Evolutionary conservation across 805 yeast genomes (phyloP).

Genomic region (Ogataea philodendri): DNA sequence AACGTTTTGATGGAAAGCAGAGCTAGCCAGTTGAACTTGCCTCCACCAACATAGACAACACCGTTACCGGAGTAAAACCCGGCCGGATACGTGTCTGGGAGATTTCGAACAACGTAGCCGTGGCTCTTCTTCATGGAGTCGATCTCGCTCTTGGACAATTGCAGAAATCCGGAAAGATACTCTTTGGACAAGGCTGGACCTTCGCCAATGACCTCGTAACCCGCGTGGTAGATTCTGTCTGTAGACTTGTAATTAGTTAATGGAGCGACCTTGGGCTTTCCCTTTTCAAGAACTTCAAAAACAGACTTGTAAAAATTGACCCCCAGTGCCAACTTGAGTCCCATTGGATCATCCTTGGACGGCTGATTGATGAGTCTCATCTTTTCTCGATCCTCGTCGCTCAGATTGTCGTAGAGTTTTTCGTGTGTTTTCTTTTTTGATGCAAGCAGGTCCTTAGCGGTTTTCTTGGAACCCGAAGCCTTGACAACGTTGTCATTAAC

Average conservation of each 20-base stretch:
- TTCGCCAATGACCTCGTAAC: constrained; percentile 42
- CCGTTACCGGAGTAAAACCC: constrained; percentile 52
- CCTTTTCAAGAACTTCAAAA: constrained; percentile 36
- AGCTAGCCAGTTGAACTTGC: constrained; percentile 67
- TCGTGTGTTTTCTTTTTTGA: constrained; percentile 5
- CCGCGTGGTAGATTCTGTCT: constrained; percentile 53
- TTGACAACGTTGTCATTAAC: constrained; percentile 11
- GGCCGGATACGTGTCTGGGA: constrained; percentile 49
- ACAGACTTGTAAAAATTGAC: constrained; percentile 43
- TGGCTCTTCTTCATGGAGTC: constrained; percentile 48
- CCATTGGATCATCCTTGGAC: constrained; percentile 33
- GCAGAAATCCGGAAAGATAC: constrained; percentile 50
- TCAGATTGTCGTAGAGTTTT: constrained; percentile 10
- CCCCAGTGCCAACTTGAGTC: constrained; percentile 35
- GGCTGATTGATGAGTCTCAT: constrained; percentile 24
- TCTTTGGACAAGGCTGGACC: constrained; percentile 48
- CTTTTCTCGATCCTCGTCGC: constrained; percentile 18
- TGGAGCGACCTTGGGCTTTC: constrained; percentile 44
- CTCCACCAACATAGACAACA: constrained; percentile 75
- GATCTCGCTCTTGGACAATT: constrained; percentile 43
- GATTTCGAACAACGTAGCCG: constrained; percentile 38
- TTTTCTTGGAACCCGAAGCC: constrained; percentile 7
- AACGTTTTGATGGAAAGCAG: constrained; percentile 59
- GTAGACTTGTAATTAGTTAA: constrained; percentile 44
- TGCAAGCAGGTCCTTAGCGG: constrained; percentile 21